Evolutionary conservation across 345 rosid genomes (phyloP), one percentile per base, ranked within the genome.

Genomic region (Hirschfeldia incana): DNA sequence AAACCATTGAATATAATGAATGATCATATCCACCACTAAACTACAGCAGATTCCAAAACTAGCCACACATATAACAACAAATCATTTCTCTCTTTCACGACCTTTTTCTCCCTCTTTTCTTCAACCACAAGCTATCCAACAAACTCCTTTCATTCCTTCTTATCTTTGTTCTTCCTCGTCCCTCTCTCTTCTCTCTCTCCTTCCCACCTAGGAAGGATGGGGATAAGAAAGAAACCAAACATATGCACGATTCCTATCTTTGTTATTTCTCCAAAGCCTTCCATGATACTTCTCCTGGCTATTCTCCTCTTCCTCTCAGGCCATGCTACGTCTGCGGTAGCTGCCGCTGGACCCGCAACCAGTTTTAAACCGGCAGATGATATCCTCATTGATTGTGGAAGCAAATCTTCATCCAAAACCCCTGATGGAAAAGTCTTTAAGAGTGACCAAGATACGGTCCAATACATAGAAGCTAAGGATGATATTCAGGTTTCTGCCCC

Each of bases 351-450:
- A 51, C 83, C 60, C 3, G 72, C 78, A 15, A 11, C 64, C 5
- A 15, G 37, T 63, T 92, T 85, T 69, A 57, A 75, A n/a, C 90
- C 93, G 2, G 76, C 72, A 21, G 97, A 92, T 74, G 77, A 84
- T 62, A 57, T 87, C 65, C 92, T 92, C 57, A 80, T 92, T 37
- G 88, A 82, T 53, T 90, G 93, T 33, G 97, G 97, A 1, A 71
- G 91, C 36, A 83, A 74, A 53, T 72, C 85, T 21, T 70, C 84
- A 8, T 55, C 78, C 53, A 72, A 84, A n/a, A 71, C 82, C 44
- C 88, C 91, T 6, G 93, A 90, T 36, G 94, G 94, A 28, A 87
- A 87, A 67, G 64, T 64, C 46, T 92, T 88, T 76, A 88, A 86
- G 71, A 85, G 88, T n/a, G 94, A 92, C 58, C 82, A 87, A 37